A percentile compares a stretch with the other conserved stretches of the same genome.
Evolutionary conservation across 768 basidiomycete genomes (phyloP).

Genomic region (Boletus fagicola): DNA sequence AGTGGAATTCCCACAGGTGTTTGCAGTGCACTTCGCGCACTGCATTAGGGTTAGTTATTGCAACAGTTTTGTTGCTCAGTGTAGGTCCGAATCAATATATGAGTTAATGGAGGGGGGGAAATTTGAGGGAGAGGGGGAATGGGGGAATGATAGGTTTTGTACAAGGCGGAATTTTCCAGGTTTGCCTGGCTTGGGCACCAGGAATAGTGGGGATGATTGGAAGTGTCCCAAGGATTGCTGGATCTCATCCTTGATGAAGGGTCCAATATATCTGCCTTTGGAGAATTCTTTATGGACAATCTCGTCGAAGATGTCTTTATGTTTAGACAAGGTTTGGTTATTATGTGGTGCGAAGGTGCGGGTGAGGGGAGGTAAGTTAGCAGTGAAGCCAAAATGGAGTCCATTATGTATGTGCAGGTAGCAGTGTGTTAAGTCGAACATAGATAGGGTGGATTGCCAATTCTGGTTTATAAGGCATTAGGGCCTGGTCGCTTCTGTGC

Average conservation of each 20-base stretch:
- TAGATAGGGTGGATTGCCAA: neutral
- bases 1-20: no score
- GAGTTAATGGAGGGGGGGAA: neutral
- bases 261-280: neutral
- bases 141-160: neutral
- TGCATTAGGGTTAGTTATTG: no score
- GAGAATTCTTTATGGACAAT: neutral
- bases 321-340: neutral
- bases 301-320: neutral
- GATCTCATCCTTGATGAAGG: no score
- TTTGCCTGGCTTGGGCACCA: neutral
- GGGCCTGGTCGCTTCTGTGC: neutral
- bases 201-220: neutral
- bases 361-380: neutral
- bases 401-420: neutral
- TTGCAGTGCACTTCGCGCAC: no score
- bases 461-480: neutral
- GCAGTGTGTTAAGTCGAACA: no score
- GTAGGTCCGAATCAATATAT: accelerated
- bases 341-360: accelerated
- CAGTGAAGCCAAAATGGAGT: accelerated
- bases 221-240: neutral
- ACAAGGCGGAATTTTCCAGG: neutral
- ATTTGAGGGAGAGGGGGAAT: no score
- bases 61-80: no score